phyloP scores from a whole-genome alignment of 1,284 basidiomycete genomes.

The Athelia sp. region DNA sequence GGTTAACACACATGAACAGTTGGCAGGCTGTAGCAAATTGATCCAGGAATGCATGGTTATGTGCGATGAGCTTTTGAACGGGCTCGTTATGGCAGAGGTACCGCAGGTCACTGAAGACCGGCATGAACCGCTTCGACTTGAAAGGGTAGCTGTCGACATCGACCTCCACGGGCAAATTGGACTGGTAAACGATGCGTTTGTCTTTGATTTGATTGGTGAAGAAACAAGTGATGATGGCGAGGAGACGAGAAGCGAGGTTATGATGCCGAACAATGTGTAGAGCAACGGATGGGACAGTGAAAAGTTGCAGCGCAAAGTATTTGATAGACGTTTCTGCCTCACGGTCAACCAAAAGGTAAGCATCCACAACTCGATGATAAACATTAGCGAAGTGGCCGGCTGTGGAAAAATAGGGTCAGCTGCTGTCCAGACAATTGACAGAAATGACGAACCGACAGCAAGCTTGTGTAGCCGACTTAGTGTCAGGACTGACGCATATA shows the following conservation, averaged over 20 bases:
- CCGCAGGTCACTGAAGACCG: constrained; percentile 82
- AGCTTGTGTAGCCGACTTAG: constrained; percentile 74
- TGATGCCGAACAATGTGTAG: constrained; percentile 74
- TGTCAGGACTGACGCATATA: constrained; percentile 76
- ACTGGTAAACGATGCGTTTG: constrained; percentile 58
- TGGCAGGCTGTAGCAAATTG: constrained; percentile 65
- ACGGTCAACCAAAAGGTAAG: constrained; percentile 86
- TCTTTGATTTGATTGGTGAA: constrained; percentile 82
- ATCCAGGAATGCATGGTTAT: constrained; percentile 54
- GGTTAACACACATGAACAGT: constrained; percentile 88
- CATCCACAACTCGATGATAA: constrained; percentile 85
- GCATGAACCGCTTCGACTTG: constrained; percentile 91
- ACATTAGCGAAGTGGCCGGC: constrained; percentile 81
- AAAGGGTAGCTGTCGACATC: constrained; percentile 84
- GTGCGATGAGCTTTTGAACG: constrained; percentile 73
- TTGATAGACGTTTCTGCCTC: constrained; percentile 93
- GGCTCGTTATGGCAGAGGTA: constrained; percentile 73
- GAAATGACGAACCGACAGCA: constrained; percentile 55
- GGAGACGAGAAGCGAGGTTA: constrained; percentile 70
- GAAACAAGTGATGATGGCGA: constrained; percentile 81
- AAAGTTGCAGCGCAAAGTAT: constrained; percentile 86
- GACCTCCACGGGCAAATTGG: constrained; percentile 33
- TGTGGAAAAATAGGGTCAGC: constrained; percentile 24
- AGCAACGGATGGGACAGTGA: constrained; percentile 84
- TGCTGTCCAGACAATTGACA: background rate